Conservation (phyloP, 2,329 filamentous ascomycete genomes). For the Podosphaera aphanis region DNA sequence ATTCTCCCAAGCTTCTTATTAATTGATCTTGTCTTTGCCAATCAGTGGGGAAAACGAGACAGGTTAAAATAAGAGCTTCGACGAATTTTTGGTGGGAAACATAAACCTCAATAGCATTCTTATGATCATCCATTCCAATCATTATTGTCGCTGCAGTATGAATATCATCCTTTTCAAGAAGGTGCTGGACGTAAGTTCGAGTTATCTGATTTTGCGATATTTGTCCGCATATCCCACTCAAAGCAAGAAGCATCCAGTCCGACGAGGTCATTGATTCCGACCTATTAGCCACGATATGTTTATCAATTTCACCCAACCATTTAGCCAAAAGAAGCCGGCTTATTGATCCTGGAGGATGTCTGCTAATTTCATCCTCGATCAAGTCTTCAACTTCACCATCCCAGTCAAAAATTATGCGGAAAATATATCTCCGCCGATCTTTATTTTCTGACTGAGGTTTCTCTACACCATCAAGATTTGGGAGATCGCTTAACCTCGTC, state of each 20-base stretch:
- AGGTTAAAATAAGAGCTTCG: slow-evolving; percentile 78
- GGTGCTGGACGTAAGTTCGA: slow-evolving; percentile 68
- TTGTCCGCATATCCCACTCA: slow-evolving; percentile 52
- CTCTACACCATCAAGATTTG: slow-evolving; percentile 41
- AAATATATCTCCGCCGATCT: slow-evolving; percentile 70
- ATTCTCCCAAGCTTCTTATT: slow-evolving; percentile 84
- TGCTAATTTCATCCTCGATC: slow-evolving; percentile 60
- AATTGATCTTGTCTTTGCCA: slow-evolving; percentile 82
- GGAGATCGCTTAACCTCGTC: slow-evolving; percentile 57
- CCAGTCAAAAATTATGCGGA: slow-evolving; percentile 89
- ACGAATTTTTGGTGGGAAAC: slow-evolving; percentile 76
- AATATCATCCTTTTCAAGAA: slow-evolving; percentile 73
- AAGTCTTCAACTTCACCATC: slow-evolving; percentile 60
- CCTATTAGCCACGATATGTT: slow-evolving; percentile 57
- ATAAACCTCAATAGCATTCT: slow-evolving; percentile 91
- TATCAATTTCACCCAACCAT: slow-evolving; percentile 73
- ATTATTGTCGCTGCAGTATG: slow-evolving; percentile 85
- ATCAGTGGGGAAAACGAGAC: slow-evolving; percentile 57
- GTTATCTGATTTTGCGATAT: slow-evolving; percentile 74
- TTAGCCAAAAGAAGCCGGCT: slow-evolving; percentile 66
- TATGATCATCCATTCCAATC: slow-evolving; percentile 73
- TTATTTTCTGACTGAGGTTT: slow-evolving; percentile 44
- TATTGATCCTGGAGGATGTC: slow-evolving; percentile 49
- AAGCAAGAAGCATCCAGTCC: slow-evolving; percentile 88
- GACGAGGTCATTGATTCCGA: slow-evolving; percentile 76